Conservation (phyloP, 2,329 filamentous ascomycete genomes). For the Trichophyton verrucosum region DNA sequence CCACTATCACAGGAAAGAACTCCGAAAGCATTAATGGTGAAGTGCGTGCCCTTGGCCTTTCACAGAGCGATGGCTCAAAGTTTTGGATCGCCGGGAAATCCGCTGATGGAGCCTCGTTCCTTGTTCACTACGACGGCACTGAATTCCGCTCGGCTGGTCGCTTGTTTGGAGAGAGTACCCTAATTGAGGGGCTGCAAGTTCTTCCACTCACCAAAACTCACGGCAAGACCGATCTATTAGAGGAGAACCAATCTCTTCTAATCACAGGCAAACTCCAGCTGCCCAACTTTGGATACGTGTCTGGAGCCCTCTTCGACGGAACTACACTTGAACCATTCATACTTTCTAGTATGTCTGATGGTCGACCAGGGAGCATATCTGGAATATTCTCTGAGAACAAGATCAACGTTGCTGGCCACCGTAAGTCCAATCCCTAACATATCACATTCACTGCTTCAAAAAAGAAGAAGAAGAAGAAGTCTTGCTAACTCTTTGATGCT, state of each 20-base stretch:
- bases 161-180: conserved; percentile 51
- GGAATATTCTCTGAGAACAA: conserved; percentile 72
- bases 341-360: conserved; percentile 56
- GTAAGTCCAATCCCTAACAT: conserved; percentile 38
- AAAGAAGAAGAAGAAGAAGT: too few relatives aligned
- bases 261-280: conserved; percentile 74
- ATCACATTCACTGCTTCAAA: neutral
- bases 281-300: conserved; percentile 63
- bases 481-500: conserved; percentile 10
- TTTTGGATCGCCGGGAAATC: conserved; percentile 73
- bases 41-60: conserved; percentile 62
- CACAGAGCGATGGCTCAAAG: conserved; percentile 56
- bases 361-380: conserved; percentile 59
- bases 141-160: conserved; percentile 56
- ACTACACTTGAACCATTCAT: conserved; percentile 65
- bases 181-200: conserved; percentile 69
- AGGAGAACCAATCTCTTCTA: conserved; percentile 58
- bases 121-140: conserved; percentile 70
- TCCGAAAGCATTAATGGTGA: conserved; percentile 55
- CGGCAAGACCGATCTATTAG: conserved; percentile 49
- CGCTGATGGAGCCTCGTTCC: conserved; percentile 55
- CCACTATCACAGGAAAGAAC: conserved; percentile 46
- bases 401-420: conserved; percentile 55
- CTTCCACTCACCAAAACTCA: conserved; percentile 61
- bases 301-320: conserved; percentile 80